Percentiles rank a stretch among this genome's conserved stretches.
These are phyloP conservation scores for Eutypa lata DNA, from an alignment of 2,329 filamentous ascomycete genomes.

Conservation along the genomic window DNA sequence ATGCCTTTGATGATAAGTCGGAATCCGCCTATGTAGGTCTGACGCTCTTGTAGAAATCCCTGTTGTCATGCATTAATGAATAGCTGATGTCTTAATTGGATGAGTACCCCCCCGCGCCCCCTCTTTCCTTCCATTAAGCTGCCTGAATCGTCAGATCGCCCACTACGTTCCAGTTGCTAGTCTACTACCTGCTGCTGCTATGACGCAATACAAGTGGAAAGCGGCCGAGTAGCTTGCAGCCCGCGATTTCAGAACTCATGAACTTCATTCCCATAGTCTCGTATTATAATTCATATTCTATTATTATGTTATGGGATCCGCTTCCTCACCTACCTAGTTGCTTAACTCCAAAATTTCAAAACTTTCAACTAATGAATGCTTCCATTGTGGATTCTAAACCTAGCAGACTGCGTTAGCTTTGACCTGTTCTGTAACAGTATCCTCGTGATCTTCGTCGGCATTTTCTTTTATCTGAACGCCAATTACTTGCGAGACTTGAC, in stretches of 20 bases:
- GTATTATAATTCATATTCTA: background rate
- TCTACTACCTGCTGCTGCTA: too few relatives aligned
- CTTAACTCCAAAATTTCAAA: background rate
- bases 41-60: too few relatives aligned
- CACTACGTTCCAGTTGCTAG: too few relatives aligned
- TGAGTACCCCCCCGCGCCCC: too few relatives aligned
- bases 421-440: conserved; percentile 19
- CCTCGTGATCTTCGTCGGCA: conserved; percentile 19
- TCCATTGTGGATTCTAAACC: conserved; percentile 1
- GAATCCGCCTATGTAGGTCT: too few relatives aligned
- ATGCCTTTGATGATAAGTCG: too few relatives aligned
- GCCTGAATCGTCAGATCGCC: too few relatives aligned
- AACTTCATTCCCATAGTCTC: too few relatives aligned
- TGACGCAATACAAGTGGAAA: background rate
- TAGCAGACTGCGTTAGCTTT: conserved; percentile 1
- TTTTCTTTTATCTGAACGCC: conserved; percentile 20
- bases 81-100: too few relatives aligned
- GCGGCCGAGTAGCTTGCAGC: background rate
- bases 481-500: conserved; percentile 15
- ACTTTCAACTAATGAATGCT: conserved; percentile 12
- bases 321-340: background rate
- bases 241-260: too few relatives aligned
- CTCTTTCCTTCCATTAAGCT: too few relatives aligned
- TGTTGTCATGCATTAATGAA: too few relatives aligned
- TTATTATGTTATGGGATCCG: background rate